phyloP scores from a whole-genome alignment of 306 rosid genomes.

The Vicia faba region DNA sequence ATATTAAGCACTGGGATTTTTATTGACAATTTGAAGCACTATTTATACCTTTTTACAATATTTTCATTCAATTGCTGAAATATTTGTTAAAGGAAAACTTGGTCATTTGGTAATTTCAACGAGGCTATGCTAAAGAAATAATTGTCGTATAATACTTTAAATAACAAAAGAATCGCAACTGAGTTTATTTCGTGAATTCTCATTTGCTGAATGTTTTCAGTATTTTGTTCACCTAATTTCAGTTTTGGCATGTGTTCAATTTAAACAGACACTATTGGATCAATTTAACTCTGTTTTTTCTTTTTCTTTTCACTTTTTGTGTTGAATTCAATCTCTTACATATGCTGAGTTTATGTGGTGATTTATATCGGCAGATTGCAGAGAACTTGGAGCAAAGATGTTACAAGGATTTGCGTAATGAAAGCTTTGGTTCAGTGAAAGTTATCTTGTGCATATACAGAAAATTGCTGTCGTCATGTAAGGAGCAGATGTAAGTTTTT shows the following conservation, averaged over 20 bases:
- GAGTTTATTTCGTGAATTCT: constrained; percentile 17
- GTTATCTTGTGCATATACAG: constrained; percentile 69
- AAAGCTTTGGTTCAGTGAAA: constrained; percentile 69
- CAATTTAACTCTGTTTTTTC: constrained; percentile 20
- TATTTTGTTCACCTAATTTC: constrained; percentile 24
- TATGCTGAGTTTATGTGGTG: constrained; percentile 33
- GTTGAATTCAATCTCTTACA: constrained; percentile 34
- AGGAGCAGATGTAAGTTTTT: constrained; percentile 82
- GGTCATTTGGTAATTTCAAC: constrained; percentile 21
- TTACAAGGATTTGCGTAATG: constrained; percentile 87
- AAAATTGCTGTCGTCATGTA: constrained; percentile 73
- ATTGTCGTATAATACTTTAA: constrained; percentile 16
- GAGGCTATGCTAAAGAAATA: constrained; percentile 6
- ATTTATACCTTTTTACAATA: constrained; percentile 26
- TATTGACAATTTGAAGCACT: constrained; percentile 7
- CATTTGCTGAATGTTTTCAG: constrained; percentile 24
- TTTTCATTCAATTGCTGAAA: constrained; percentile 22
- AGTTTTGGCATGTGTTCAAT: constrained; percentile 25
- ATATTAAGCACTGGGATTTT: background rate
- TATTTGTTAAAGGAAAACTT: constrained; percentile 15
- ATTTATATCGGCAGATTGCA: constrained; percentile 64
- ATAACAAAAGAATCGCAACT: background rate
- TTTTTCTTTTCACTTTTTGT: constrained; percentile 23
- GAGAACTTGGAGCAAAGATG: constrained; percentile 76
- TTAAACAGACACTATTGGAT: constrained; percentile 15